Evolutionary conservation across 83 land plant genomes (phyloP), one percentile per base, ranked within the genome.

Genomic region (Isoetes engelmannii): DNA sequence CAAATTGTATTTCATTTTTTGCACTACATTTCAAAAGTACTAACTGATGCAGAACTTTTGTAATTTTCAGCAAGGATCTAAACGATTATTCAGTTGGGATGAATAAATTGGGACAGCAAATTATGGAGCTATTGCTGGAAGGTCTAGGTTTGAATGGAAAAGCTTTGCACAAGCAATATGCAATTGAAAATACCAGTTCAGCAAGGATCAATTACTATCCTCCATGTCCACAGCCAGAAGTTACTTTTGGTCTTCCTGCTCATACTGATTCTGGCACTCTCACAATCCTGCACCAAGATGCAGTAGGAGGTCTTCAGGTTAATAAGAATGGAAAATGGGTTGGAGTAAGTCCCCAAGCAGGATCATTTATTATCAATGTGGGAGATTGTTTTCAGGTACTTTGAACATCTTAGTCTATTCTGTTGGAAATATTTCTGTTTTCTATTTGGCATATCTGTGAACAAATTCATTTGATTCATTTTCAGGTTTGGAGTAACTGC

Each of bases 241-340:
- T 51, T 51, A 51, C 54, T 51, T 51, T 51, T 15, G 54, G 54
- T 3, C 12, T 15, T 15, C 54, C 12, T 12, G 15, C 54, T 10
- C 54, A 51, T 51, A 51, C 54, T 51, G 54, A 51, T 51, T 51
- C 54, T 51, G 54, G 54, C n/a, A 51, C 15, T 51, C 12, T 51
- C 54, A 51, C 54, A n/a, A 51, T 51, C 15, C 54, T 51, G 12
- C 54, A 51, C 15, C 54, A 51, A n/a, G 54, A 51, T 51, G 12
- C 2, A 12, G 15, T 51, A 12, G 54, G 54, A 12, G 54, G 54
- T 10, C 54, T 51, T 51, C 54, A 51, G 54, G 54, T 51, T 12
- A 0, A 1, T 15, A 51, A 51, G 3, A 51, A 51, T 12, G 54
- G 54, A n/a, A 10, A n/a, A 51, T 51, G 54, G 54, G 54, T 51